These are phyloP conservation scores for Nissolia schottii DNA, from an alignment of 306 rosid genomes.

Conservation along the genomic window DNA sequence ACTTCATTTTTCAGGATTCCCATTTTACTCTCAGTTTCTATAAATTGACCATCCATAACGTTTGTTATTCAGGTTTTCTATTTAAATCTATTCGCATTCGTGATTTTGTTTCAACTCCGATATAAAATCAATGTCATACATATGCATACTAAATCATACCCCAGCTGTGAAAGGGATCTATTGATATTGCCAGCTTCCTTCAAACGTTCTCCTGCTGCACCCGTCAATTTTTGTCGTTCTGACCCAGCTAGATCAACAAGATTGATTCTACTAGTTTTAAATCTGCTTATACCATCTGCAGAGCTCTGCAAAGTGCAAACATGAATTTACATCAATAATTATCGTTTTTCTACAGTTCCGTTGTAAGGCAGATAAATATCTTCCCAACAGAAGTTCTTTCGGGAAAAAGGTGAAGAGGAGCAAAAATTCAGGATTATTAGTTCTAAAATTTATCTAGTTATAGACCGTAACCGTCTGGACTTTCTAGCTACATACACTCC, in stretches of 20 bases:
- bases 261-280: conserved; percentile 84
- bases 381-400: conserved; percentile 11
- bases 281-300: conserved; percentile 64
- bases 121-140: not conserved
- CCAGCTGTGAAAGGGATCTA: conserved; percentile 56
- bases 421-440: not conserved
- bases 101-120: not conserved
- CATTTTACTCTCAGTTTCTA: not conserved
- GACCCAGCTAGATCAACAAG: conserved; percentile 98
- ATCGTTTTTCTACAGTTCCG: not conserved
- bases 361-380: not conserved
- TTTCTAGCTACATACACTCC: not conserved
- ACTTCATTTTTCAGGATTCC: not conserved
- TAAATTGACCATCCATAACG: not conserved
- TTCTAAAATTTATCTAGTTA: not conserved
- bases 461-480: not conserved
- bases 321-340: conserved; percentile 16
- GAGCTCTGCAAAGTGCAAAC: conserved; percentile 51
- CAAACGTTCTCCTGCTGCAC: conserved; percentile 90
- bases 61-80: no score
- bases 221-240: conserved; percentile 81
- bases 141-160: conserved; percentile 45
- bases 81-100: not conserved
- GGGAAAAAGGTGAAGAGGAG: not conserved
- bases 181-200: conserved; percentile 96